Evolutionary conservation across 1,284 basidiomycete genomes (phyloP), one percentile per base, ranked within the genome.

Genomic region (Mycena citricolor): DNA sequence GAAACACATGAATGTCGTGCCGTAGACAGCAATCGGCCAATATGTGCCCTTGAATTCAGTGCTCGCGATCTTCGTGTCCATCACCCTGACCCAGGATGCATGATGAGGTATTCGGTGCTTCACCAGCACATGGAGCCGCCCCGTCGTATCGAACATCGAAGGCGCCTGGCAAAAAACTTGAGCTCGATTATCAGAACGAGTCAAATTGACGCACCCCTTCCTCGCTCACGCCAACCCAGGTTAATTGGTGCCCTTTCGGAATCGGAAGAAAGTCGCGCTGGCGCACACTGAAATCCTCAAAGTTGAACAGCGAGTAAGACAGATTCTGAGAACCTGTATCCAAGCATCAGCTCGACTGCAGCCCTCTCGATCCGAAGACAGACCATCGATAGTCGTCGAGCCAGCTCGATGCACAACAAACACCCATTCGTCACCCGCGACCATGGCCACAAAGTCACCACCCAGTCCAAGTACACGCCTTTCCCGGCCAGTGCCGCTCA

Each of bases 181-280:
- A 46, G 44, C 13, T 22, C 23, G 2, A 20, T 13, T 44, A 12
- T 7, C 37, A 23, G 23, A 44, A 14, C 32, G 13, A 3, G 44
- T 39, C 20, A 28, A 10, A 16, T 30, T 29, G 19, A 67, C 86
- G 57, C 58, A 92, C 90, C 24, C 90, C 86, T 66, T 92, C 84
- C 47, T 86, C 79, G n/a, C 87, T 90, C 54, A 97, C 83, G 5
- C 97, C 97, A 42, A 93, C 75, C 97, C 97, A 99, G 50, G 79
- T 83, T 22, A 99, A 68, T 1, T 78, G 80, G 20, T 84, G 77
- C 5, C 83, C 81, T 60, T 87, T 88, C 1, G 81, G 76, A 8
- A 99, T 71, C 0, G 97, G 97, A 2, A 99, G 63, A 12, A 81
- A 71, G 38, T 93, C 92, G 42, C 86, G 78, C 63, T 99, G 95